Evolutionary conservation across 371 early-diverging fungal genomes (phyloP), one percentile per base, ranked within the genome.

Genomic region (Mucor velutinosus): DNA sequence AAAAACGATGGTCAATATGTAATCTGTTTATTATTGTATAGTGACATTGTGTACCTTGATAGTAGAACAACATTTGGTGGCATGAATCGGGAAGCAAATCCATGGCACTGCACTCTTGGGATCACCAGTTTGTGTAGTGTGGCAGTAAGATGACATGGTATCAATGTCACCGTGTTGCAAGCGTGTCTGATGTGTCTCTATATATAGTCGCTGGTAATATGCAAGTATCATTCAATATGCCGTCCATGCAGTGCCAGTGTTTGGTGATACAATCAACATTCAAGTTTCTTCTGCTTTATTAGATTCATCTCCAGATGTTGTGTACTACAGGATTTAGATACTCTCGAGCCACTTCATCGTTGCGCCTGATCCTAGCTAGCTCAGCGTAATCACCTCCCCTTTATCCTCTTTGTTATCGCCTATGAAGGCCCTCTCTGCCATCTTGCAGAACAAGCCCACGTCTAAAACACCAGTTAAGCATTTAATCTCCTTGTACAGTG

Each of bases 391-490:
- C 6, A 67, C 35, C 33, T 57, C 57, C 2, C 58, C 70, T 1
- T 7, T 19, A 57, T 37, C 41, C 37, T 23, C 17, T 19, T 66
- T 37, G 1, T 66, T 14, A 11, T 25, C 77, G 12, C 96, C 97
- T 78, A 96, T 92, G 77, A 94, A 96, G 0, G 93, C 96, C 58
- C 81, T 74, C 21, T 87, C 76, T 30, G 94, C 94, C 92, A 97
- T 93, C 33, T 84, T 78, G 75, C 91, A 89, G 74, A 97, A 97
- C 60, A 97, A 77, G 0, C 97, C 97, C n/a, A 94, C 94, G 67
- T 96, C 97, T 5, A 95, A 86, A 12, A 97, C 89, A 21, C 97
- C 97, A 0, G 95, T 89, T 21, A 95, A 76, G 68, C 81, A 66
- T 67, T 90, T 92, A 60, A 97, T 67, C 60, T 87, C 74, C 62